These are phyloP conservation scores for Sclerotinia minor DNA, from an alignment of 2,329 filamentous ascomycete species.

Conservation along the genomic window DNA sequence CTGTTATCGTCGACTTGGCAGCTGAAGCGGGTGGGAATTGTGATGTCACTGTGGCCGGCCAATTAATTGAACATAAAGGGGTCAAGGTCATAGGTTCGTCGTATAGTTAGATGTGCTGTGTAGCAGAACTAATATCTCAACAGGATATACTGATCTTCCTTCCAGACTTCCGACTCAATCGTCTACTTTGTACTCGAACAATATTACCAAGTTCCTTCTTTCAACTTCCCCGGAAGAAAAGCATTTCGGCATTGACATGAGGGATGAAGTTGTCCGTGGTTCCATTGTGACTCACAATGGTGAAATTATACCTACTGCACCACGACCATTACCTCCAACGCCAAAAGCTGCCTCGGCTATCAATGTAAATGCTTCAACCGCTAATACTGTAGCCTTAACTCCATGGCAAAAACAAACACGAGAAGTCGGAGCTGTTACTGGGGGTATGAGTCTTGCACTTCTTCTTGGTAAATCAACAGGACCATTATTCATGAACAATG, in stretches of 20 bases:
- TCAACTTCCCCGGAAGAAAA: slow-evolving; percentile 79
- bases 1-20: slow-evolving; percentile 83
- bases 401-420: slow-evolving; percentile 79
- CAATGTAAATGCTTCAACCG: slow-evolving; percentile 53
- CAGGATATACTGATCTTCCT: slow-evolving; percentile 81
- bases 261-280: slow-evolving; percentile 82
- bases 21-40: slow-evolving; percentile 89
- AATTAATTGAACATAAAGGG: slow-evolving; percentile 69
- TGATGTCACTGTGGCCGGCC: slow-evolving; percentile 73
- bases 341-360: slow-evolving; percentile 53
- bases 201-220: slow-evolving; percentile 84
- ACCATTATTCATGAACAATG: slow-evolving; percentile 84
- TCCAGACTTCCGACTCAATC: slow-evolving; percentile 85
- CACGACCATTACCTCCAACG: slow-evolving; percentile 61
- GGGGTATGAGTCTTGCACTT: slow-evolving; percentile 73
- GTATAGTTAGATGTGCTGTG: background rate
- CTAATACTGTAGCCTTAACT: slow-evolving; percentile 61
- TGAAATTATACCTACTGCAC: slow-evolving; percentile 71
- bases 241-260: slow-evolving; percentile 75
- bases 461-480: slow-evolving; percentile 78
- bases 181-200: slow-evolving; percentile 89
- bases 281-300: slow-evolving; percentile 81
- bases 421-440: slow-evolving; percentile 72
- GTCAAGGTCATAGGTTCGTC: slow-evolving; percentile 77
- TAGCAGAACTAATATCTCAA: background rate